These are phyloP conservation scores for Rutstroemia sp. DNA, from an alignment of 2,329 filamentous ascomycete species.

Conservation along the genomic window DNA sequence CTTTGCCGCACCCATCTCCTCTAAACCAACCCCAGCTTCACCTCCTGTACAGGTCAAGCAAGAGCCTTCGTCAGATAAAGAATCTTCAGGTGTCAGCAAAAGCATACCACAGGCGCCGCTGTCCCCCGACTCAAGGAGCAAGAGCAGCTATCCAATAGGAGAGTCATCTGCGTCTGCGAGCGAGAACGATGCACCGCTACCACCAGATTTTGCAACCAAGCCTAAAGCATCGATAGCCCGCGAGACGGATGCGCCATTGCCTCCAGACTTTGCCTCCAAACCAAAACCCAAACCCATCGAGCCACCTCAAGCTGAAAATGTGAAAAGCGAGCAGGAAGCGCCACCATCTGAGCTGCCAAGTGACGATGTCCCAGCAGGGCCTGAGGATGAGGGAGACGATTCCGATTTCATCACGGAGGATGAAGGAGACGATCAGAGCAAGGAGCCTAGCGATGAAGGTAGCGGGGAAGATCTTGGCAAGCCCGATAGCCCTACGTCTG, in stretches of 20 bases:
- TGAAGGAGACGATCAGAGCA: slow-evolving; percentile 36
- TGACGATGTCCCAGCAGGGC: slow-evolving; percentile 26
- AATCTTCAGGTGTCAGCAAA: slow-evolving; percentile 10
- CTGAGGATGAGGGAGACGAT: slow-evolving; percentile 27
- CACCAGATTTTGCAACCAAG: slow-evolving; percentile 32
- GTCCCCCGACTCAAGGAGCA: slow-evolving; percentile 37
- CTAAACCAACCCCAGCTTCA: slow-evolving; percentile 13
- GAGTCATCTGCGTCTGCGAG: slow-evolving; percentile 38
- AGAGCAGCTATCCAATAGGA: slow-evolving; percentile 27
- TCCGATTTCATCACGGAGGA: slow-evolving; percentile 28
- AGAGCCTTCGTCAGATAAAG: slow-evolving; percentile 17
- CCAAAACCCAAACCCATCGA: slow-evolving; percentile 14
- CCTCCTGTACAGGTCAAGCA: slow-evolving; percentile 20
- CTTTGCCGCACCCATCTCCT: slow-evolving; percentile 14
- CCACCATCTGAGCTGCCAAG: slow-evolving; percentile 20
- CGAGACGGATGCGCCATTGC: slow-evolving; percentile 33
- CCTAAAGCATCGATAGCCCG: slow-evolving; percentile 17
- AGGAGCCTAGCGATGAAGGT: slow-evolving; percentile 44
- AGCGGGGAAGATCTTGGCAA: slow-evolving; percentile 60
- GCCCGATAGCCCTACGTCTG: slow-evolving; percentile 48
- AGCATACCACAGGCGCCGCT: slow-evolving; percentile 33
- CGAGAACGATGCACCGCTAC: slow-evolving; percentile 33
- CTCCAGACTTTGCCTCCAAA: slow-evolving; percentile 32
- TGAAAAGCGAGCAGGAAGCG: slow-evolving; percentile 12
- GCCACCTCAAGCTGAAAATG: neutral